A percentile compares a stretch with the other conserved stretches of the same genome.
Evolutionary conservation across 2,329 filamentous ascomycete species (phyloP).

Genomic region (Phyllosticta paracitricarpa): DNA sequence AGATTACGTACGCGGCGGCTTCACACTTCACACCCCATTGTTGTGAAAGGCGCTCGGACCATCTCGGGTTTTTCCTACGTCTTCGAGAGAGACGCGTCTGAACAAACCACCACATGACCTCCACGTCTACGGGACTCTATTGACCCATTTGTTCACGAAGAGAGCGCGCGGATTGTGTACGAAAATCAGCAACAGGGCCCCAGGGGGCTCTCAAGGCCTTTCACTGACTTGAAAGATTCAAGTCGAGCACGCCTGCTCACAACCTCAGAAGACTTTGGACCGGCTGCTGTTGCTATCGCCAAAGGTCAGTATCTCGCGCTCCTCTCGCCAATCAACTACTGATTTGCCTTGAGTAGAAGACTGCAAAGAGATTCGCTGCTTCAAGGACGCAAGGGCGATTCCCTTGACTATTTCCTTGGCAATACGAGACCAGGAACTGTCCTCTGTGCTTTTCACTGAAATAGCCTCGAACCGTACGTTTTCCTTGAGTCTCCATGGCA

Average conservation of each 20-base stretch:
- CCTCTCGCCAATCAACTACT: background rate
- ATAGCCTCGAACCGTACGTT: background rate
- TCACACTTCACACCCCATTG: background rate
- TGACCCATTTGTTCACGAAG: background rate
- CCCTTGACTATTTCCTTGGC: background rate
- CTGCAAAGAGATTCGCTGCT: background rate
- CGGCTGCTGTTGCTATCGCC: background rate
- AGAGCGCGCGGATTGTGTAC: background rate
- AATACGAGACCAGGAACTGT: background rate
- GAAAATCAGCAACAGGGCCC: background rate
- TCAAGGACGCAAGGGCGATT: background rate
- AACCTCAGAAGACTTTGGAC: background rate
- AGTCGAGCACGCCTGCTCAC: background rate
- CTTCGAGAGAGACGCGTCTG: background rate
- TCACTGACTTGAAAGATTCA: background rate
- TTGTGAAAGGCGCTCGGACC: background rate
- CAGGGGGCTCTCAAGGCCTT: background rate
- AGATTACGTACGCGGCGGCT: background rate
- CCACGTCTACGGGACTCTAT: background rate
- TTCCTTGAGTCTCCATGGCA: background rate
- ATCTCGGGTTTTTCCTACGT: background rate
- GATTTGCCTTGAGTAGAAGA: background rate
- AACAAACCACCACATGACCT: background rate
- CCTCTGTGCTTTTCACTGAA: background rate
- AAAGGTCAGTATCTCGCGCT: background rate